These are phyloP conservation scores for Arxiozyma bovina DNA, from an alignment of 1,139 yeast species.

Conservation along the genomic window DNA sequence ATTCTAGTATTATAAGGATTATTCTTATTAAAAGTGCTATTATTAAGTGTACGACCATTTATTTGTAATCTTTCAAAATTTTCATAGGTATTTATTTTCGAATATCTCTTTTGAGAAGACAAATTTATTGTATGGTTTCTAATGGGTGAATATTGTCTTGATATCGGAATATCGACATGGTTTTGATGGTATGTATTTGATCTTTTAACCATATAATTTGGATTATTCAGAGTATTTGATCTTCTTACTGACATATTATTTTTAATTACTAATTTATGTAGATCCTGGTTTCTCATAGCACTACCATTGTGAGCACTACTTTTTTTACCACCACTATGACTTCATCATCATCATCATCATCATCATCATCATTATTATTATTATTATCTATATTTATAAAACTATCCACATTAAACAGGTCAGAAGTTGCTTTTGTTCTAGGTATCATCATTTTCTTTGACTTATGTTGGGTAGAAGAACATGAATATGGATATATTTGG, in stretches of 20 bases:
- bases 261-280: not conserved
- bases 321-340: not conserved
- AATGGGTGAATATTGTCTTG: not conserved
- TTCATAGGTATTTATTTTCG: not conserved
- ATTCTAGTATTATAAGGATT: slow-evolving; percentile 1
- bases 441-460: slow-evolving; percentile 9
- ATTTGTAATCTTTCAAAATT: not conserved
- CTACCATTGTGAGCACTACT: not conserved
- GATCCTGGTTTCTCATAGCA: not conserved
- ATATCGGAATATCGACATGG: not conserved
- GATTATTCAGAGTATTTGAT: not conserved
- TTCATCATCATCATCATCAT: no score
- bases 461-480: slow-evolving; percentile 1
- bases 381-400: not conserved
- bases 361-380: not conserved
- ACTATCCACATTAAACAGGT: slow-evolving; percentile 12
- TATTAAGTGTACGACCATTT: not conserved
- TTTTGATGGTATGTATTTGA: not conserved
- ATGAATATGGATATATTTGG: not conserved
- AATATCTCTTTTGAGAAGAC: not conserved
- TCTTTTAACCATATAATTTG: not conserved
- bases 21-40: not conserved
- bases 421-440: slow-evolving; percentile 18
- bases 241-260: slow-evolving; percentile 1
- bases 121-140: slow-evolving; percentile 3